phyloP scores from a whole-genome alignment of 1,284 basidiomycete genomes.

The Malassezia arunalokei region DNA sequence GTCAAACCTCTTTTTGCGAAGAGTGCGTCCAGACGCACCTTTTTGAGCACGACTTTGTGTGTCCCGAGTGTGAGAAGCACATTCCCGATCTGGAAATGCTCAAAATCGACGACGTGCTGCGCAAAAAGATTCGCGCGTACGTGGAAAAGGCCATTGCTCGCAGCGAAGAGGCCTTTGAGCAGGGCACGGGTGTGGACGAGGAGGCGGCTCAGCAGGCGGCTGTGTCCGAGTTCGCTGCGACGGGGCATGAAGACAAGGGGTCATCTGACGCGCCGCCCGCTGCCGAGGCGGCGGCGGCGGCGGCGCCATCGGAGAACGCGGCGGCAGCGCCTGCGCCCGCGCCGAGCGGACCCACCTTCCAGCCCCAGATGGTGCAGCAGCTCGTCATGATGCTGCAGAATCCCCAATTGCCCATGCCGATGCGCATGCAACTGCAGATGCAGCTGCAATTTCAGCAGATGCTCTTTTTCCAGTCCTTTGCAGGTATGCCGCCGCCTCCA shows the following conservation, averaged over 20 bases:
- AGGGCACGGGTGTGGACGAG: conserved; percentile 27
- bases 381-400: conserved; percentile 43
- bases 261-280: neutral
- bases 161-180: conserved; percentile 32
- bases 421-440: conserved; percentile 44
- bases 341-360: conserved; percentile 15
- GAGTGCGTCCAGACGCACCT: conserved; percentile 44
- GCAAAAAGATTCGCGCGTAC: conserved; percentile 35
- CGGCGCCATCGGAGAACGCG: conserved; percentile 1
- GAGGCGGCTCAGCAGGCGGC: conserved; percentile 15
- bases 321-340: conserved; percentile 12
- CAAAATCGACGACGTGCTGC: conserved; percentile 33
- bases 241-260: neutral
- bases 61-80: conserved; percentile 43
- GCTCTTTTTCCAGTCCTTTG: conserved; percentile 28
- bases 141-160: conserved; percentile 35
- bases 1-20: conserved; percentile 39
- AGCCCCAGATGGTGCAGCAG: conserved; percentile 36
- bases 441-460: conserved; percentile 41
- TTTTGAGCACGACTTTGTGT: conserved; percentile 43
- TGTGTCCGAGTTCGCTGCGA: conserved; percentile 11
- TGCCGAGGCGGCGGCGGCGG: neutral
- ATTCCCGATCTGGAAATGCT: conserved; percentile 37
- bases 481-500: neutral
- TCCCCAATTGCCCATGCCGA: conserved; percentile 35